phyloP scores from a whole-genome alignment of 352 stramenopile species.

The Pythium dissotocum region DNA sequence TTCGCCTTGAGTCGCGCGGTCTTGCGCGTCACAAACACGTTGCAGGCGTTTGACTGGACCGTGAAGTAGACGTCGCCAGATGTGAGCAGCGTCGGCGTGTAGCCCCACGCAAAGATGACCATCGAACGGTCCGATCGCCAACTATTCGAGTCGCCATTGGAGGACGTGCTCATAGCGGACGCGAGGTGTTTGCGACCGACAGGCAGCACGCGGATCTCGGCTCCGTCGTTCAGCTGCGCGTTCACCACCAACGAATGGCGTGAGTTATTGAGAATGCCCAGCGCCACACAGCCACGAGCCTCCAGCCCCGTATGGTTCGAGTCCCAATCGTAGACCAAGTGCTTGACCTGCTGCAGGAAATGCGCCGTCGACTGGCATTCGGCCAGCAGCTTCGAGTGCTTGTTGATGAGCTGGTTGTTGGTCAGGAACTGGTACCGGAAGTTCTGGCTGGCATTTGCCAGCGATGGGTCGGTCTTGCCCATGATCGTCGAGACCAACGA shows the following conservation, averaged over 20 bases:
- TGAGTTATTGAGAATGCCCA: slow-evolving; percentile 82
- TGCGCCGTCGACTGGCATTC: slow-evolving; percentile 48
- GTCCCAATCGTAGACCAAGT: slow-evolving; percentile 86
- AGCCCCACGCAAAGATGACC: slow-evolving; percentile 83
- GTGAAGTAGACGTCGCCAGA: slow-evolving; percentile 85
- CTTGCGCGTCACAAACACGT: slow-evolving; percentile 79
- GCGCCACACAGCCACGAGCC: slow-evolving; percentile 69
- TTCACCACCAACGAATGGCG: slow-evolving; percentile 73
- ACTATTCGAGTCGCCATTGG: slow-evolving; percentile 21
- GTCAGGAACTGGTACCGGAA: slow-evolving; percentile 76
- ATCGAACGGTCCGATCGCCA: slow-evolving; percentile 71
- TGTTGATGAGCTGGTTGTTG: slow-evolving; percentile 71
- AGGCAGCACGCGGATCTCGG: slow-evolving; percentile 68
- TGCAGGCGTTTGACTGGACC: slow-evolving; percentile 82
- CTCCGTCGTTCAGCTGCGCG: slow-evolving; percentile 69
- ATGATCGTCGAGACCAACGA: slow-evolving; percentile 80
- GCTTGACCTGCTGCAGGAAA: slow-evolving; percentile 64
- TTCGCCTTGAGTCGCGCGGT: slow-evolving; percentile 73
- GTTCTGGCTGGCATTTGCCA: slow-evolving; percentile 36
- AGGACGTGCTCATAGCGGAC: slow-evolving; percentile 39
- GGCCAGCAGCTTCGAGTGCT: slow-evolving; percentile 59
- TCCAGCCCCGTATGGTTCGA: slow-evolving; percentile 83
- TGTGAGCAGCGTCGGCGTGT: slow-evolving; percentile 82
- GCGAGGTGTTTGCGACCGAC: slow-evolving; percentile 54
- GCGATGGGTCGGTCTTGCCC: slow-evolving; percentile 71